These are phyloP conservation scores for Melampsora americana DNA, from an alignment of 1,284 basidiomycete genomes.

Conservation along the genomic window DNA sequence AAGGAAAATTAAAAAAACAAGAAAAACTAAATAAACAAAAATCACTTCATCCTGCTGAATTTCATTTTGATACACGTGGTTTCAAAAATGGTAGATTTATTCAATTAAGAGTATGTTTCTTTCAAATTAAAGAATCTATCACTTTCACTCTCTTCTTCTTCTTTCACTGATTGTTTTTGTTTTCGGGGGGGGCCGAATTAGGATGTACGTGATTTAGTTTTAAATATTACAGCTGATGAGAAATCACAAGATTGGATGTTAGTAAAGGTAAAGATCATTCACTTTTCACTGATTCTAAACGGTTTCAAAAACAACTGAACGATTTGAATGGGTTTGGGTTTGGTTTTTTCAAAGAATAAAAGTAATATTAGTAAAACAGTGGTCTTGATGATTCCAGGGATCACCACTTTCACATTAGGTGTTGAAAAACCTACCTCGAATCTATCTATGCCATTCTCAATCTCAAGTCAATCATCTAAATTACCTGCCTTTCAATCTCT, in stretches of 20 bases:
- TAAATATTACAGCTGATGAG: conserved; percentile 76
- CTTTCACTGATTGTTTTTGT: neutral
- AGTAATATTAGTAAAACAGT: conserved; percentile 71
- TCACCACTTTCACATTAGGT: conserved; percentile 67
- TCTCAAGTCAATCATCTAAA: conserved; percentile 52
- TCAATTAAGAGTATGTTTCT: conserved; percentile 46
- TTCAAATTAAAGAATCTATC: neutral
- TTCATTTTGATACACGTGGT: conserved; percentile 51
- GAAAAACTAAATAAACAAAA: conserved; percentile 14
- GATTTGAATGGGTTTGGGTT: no score
- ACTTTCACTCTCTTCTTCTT: no score
- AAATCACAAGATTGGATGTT: conserved; percentile 76
- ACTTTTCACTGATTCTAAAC: no score
- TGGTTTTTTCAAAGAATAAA: no score
- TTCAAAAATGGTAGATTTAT: conserved; percentile 49
- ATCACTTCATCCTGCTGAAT: conserved; percentile 48
- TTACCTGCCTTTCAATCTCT: conserved; percentile 74
- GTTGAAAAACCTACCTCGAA: conserved; percentile 62
- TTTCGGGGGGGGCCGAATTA: conserved; percentile 55
- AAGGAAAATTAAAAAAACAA: conserved; percentile 45
- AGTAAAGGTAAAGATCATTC: conserved; percentile 64
- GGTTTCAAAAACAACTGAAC: no score
- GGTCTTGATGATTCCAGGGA: conserved; percentile 71
- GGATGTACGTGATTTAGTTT: conserved; percentile 77
- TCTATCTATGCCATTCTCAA: conserved; percentile 60